Base-by-base conservation (phyloP, 108 stramenopile genomes). In the Skeletonema costatum region DNA sequence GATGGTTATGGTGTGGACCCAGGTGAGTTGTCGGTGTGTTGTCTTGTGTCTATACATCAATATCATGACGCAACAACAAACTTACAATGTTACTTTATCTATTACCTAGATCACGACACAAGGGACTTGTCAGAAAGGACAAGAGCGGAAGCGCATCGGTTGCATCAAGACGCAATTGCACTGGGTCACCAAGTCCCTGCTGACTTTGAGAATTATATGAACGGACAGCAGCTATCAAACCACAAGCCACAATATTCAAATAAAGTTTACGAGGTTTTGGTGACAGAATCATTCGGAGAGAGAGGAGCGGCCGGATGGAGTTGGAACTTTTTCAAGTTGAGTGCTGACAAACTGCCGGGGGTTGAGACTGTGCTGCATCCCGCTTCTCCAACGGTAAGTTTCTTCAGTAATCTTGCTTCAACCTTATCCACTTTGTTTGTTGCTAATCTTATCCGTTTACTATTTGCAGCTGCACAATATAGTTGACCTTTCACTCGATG, bases 1-100 rank as follows among this genome's bases (percentile, higher is more conserved):
- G 72, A 33, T 0, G 72, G 72, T 46, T 73, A 73, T 56, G 72
- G 72, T 3, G 3, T 46, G 4, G 44, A 46, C 16, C 44, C 44
- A 12, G 44, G 44, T 46, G 44, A 46, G 44, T 33, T 66, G 31
- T 51, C 16, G 62, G 12, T 46, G 14, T 30, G 14, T 38, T n/a
- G 31, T 17, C 25, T 25, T 25, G 25, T 25, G 0, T 25, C 25
- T 25, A 25, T 25, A 25, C 25, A 25, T 25, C 25, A 25, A 25
- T 25, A 25, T 25, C 25, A 25, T 25, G 14, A 39, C 1, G 4
- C 5, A 42, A 14, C 17, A 60, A 14, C n/a, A 14, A 61, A 71
- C 29, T 29, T 53, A 19, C 36, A 63, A 63, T 25, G 2, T 30
- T n/a, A 3, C 5, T 61, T 13, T 29, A 60, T 41, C 17, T 60